phyloP scores from a whole-genome alignment of 1,139 yeast genomes.

The Nakaseomyces nivariensis region DNA sequence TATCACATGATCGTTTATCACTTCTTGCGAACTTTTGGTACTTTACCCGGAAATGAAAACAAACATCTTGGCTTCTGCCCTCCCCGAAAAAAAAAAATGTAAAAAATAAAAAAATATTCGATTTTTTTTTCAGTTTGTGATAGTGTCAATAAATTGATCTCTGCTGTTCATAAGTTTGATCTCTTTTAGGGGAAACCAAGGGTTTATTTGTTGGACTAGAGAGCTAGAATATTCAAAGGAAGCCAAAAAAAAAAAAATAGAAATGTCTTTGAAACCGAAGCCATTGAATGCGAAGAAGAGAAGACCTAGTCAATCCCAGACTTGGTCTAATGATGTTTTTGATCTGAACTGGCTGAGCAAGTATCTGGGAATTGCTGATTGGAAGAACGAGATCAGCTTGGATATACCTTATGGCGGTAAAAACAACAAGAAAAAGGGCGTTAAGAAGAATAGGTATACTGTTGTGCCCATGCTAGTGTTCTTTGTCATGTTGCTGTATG shows the following conservation, averaged over 20 bases:
- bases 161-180: not conserved
- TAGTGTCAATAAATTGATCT: not conserved
- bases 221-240: too few relatives aligned
- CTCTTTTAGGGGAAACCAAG: too few relatives aligned
- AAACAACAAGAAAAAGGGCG: not conserved
- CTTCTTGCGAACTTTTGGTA: too few relatives aligned
- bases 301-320: not conserved
- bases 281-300: constrained; percentile 1
- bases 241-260: too few relatives aligned
- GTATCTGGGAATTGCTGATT: not conserved
- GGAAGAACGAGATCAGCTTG: not conserved
- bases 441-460: not conserved
- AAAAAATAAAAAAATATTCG: too few relatives aligned
- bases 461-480: constrained; percentile 2
- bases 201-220: too few relatives aligned
- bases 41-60: too few relatives aligned
- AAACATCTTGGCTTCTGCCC: too few relatives aligned
- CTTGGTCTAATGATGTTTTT: not conserved
- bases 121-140: too few relatives aligned
- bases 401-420: not conserved
- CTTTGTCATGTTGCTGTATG: not conserved
- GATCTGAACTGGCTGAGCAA: not conserved
- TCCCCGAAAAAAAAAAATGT: too few relatives aligned
- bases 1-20: too few relatives aligned
- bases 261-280: not conserved